Evolutionary conservation across 495 filamentous ascomycete species (phyloP).

Genomic region (Cercophora samala): DNA sequence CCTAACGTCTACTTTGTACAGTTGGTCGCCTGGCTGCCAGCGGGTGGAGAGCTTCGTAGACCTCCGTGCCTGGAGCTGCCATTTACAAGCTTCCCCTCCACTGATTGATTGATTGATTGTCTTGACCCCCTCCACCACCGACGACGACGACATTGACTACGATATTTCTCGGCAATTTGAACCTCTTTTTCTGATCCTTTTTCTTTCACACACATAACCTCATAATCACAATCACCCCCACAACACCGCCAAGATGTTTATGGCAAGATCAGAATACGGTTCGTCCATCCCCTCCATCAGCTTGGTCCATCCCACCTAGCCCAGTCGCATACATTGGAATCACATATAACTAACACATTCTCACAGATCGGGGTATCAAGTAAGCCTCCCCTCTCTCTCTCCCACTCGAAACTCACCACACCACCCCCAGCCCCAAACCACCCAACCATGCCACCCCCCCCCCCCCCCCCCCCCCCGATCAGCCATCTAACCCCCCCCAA

Average conservation of each 20-base stretch:
- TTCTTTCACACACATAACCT: constrained; percentile 19
- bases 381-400: constrained; percentile 45
- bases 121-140: constrained; percentile 7
- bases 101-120: too few species aligned
- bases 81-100: constrained; percentile 22
- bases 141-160: constrained; percentile 21
- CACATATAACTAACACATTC: constrained; percentile 29
- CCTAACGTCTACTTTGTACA: too few species aligned
- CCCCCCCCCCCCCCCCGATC: too few species aligned
- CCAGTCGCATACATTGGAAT: neutral
- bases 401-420: constrained; percentile 9
- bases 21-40: constrained; percentile 23
- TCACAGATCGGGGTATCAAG: constrained; percentile 97
- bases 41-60: constrained; percentile 30
- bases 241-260: constrained; percentile 79
- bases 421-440: constrained; percentile 3
- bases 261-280: constrained; percentile 99
- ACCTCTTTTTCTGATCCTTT: constrained; percentile 12
- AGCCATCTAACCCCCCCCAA: neutral
- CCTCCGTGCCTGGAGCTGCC: constrained; percentile 37
- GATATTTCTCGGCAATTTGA: constrained; percentile 11
- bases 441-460: constrained; percentile 5
- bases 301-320: neutral
- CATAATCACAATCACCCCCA: constrained; percentile 14
- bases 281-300: constrained; percentile 23